Percentiles rank a stretch among this genome's conserved stretches.
These are phyloP conservation scores for Neotropicomus parvogracilis DNA, from an alignment of 1,284 basidiomycete species.

Conservation along the genomic window DNA sequence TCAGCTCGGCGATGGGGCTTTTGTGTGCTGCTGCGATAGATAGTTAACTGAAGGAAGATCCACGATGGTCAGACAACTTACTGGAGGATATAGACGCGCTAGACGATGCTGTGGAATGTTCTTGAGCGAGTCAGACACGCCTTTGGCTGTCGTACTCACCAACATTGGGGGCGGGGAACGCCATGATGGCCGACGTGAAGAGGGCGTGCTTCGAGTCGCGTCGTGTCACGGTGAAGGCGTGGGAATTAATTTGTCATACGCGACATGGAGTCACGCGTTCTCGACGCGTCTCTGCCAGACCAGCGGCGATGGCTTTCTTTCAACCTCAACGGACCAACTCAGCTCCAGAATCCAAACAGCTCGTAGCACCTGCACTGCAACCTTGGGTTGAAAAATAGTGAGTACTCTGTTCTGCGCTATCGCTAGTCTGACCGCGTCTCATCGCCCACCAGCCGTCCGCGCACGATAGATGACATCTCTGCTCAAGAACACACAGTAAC, in stretches of 20 bases:
- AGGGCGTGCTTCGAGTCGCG: constrained; percentile 16
- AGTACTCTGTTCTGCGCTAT: constrained; percentile 18
- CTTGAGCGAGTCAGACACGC: constrained; percentile 11
- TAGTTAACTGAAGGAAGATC: neutral
- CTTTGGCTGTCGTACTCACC: constrained; percentile 30
- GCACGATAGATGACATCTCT: constrained; percentile 96
- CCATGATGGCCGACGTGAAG: constrained; percentile 34
- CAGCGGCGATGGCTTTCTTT: constrained; percentile 56
- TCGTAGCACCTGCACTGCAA: constrained; percentile 63
- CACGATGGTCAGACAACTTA: constrained; percentile 10
- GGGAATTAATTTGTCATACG: constrained; percentile 32
- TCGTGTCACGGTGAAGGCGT: constrained; percentile 21
- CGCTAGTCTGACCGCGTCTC: constrained; percentile 7
- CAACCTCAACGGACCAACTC: constrained; percentile 44
- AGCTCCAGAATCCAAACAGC: constrained; percentile 39
- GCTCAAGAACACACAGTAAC: constrained; percentile 96
- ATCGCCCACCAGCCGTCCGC: constrained; percentile 81
- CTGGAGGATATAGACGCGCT: constrained; percentile 13
- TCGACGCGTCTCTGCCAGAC: constrained; percentile 26
- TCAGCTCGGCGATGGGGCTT: constrained; percentile 54
- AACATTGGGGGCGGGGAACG: constrained; percentile 33
- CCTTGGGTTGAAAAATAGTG: constrained; percentile 99
- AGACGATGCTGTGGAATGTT: constrained; percentile 12
- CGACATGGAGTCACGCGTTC: constrained; percentile 32
- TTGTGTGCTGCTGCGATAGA: constrained; percentile 32